Percentiles rank a stretch among this genome's conserved stretches.
phyloP scores from a whole-genome alignment of 2,329 filamentous ascomycete genomes.

The Hawksworthiomyces lignivorus region DNA sequence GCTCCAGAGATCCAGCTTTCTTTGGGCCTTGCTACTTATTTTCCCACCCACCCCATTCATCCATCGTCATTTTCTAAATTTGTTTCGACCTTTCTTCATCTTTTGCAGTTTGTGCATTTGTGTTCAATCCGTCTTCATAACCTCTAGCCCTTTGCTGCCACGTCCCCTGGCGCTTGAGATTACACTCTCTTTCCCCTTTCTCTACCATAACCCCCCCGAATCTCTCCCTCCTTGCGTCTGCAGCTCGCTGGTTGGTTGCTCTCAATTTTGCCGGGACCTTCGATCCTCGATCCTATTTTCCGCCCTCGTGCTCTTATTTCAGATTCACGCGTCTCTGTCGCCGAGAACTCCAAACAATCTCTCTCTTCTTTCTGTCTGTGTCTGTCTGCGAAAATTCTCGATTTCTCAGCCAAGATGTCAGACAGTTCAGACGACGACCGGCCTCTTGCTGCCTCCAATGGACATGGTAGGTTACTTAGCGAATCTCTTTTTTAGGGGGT shows the following conservation, averaged over 20 bases:
- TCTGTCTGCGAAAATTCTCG: conserved; percentile 18
- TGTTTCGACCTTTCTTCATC: background rate
- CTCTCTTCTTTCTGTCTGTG: conserved; percentile 12
- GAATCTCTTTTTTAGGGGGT: too few relatives aligned
- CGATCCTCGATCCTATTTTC: background rate
- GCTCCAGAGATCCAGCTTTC: background rate
- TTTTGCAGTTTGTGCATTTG: background rate
- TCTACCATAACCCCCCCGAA: conserved; percentile 21
- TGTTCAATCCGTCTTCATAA: background rate
- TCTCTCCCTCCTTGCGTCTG: conserved; percentile 16
- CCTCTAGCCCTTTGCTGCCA: too few relatives aligned
- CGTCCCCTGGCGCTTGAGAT: too few relatives aligned
- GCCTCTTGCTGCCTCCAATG: conserved; percentile 65
- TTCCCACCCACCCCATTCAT: background rate
- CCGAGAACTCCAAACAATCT: conserved; percentile 17
- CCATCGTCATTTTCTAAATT: background rate
- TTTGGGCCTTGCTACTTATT: background rate
- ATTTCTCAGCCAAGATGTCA: conserved; percentile 38
- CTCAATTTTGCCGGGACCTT: conserved; percentile 2
- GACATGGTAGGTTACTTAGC: conserved; percentile 55
- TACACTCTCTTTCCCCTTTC: conserved; percentile 27
- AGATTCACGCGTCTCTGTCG: background rate
- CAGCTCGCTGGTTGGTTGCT: conserved; percentile 6
- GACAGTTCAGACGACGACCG: conserved; percentile 70
- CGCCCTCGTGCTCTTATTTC: conserved; percentile 13